Base-by-base conservation (phyloP, 257 asterid species). In the Capsicum baccatum region DNA sequence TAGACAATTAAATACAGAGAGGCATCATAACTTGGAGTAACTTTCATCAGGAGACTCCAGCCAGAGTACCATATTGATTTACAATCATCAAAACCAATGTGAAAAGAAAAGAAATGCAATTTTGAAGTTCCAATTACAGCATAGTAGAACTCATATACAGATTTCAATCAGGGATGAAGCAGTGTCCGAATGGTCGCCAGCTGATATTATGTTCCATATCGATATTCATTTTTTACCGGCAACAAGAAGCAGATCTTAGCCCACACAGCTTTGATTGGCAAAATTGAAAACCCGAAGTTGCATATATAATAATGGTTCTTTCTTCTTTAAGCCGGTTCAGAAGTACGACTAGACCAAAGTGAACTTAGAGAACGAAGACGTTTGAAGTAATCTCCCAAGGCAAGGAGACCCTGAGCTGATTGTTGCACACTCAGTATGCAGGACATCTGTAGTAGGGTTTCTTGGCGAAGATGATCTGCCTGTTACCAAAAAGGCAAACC, bases 101-200 rank as follows among this genome's bases (percentile, higher is more conserved):
- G 54, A 89, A 80, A 85, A 68, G 48, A 47, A 48, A 47, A 56
- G 17, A 79, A 68, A 69, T 62, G 83, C 85, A 84, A 86, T 79
- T 76, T 73, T 89, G 80, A 87, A 86, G 88, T 90, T 87, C 93
- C 91, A 84, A 81, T 83, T 85, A 84, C 83, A 83, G 83, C 84
- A 85, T 80, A 86, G 81, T 88, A 81, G 64, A 87, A 80, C 81
- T 88, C 90, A 92, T 89, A 55, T 85, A 94, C 98, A 91, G 50
- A 74, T 83, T 84, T 82, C 80, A 63, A 89, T 86, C 88, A 85
- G 68, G 60, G 87, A 87, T 10, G 12, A 88, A 90, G 92, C 86
- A 74, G 92, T 85, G 68, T 83, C 87, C 89, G 86, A 91, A 86
- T 84, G 86, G 87, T 87, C 87, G 86, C 89, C 84, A 88, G 81